Evolutionary conservation across 1,284 basidiomycete species (phyloP), one percentile per base, ranked within the genome.

Genomic region (Dichomitus squalens): DNA sequence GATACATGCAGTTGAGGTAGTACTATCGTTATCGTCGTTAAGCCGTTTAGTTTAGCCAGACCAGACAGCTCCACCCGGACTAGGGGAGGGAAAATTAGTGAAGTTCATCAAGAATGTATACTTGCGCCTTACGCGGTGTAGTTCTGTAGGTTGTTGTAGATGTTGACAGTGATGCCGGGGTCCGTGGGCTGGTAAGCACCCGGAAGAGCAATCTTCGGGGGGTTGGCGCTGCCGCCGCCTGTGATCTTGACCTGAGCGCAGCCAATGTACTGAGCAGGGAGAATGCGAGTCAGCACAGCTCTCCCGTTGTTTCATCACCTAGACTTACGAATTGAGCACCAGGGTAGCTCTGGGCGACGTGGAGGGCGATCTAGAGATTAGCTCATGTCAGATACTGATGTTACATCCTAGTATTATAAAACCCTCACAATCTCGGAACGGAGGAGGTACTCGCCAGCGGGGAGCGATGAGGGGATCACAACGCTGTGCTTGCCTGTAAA

Each of bases 91-190:
- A 54, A 23, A 41, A 39, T 47, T 16, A 52, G 21, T 7, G 7
- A 44, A 16, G 11, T 8, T 14, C 33, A n/a, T n/a, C n/a, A n/a
- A n/a, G n/a, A n/a, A n/a, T n/a, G n/a, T n/a, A n/a, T n/a, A 40
- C 5, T 49, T 38, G 27, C 14, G 14, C 39, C 66, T 49, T 55
- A 69, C 68, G 68, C 67, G 14, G 76, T 79, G 70, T 76, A 79
- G 61, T 70, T 76, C 64, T 76, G 73, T 43, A 79, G 72, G 66
- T 77, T 80, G 73, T 81, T 80, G 73, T 79, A 79, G 60, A 79
- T 80, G 72, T 80, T 79, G 64, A 80, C 73, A 12, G 78, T 77
- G 66, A 80, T 80, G 43, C 79, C 79, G 48, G 79, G 80, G 68
- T 81, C 80, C 51, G 70, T 72, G 39, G 65, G 20, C 49, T 78